Percentiles rank a stretch among this genome's conserved stretches.
These are phyloP conservation scores for Monascus purpureus DNA, from an alignment of 495 filamentous ascomycete genomes.

Conservation along the genomic window DNA sequence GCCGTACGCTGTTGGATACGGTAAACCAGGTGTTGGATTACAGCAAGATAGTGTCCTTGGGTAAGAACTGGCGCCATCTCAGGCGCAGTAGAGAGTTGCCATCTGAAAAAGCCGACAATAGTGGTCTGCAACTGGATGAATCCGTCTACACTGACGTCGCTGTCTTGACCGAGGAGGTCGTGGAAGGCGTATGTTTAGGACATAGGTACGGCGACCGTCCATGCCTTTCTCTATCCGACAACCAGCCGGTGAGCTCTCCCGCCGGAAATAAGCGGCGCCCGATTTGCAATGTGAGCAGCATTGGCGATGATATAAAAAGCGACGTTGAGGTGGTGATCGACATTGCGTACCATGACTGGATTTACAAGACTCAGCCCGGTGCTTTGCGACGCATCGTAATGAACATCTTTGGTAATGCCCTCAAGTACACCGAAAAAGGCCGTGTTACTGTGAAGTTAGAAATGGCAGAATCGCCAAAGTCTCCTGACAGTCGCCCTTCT, in stretches of 20 bases:
- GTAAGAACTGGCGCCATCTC: slow-evolving; percentile 28
- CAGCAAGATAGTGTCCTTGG: slow-evolving; percentile 50
- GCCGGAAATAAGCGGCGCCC: no score
- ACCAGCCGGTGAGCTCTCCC: slow-evolving; percentile 14
- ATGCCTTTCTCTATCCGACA: slow-evolving; percentile 10
- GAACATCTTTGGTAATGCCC: slow-evolving; percentile 71
- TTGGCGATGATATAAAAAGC: slow-evolving; percentile 2
- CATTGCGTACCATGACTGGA: slow-evolving; percentile 45
- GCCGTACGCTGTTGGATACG: slow-evolving; percentile 62
- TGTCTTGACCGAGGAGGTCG: slow-evolving; percentile 33
- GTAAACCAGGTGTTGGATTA: slow-evolving; percentile 67
- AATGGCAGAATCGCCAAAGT: slow-evolving; percentile 25
- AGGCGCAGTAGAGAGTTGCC: slow-evolving; percentile 16
- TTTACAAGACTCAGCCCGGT: slow-evolving; percentile 55
- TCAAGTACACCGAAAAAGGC: slow-evolving; percentile 63
- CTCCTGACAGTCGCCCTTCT: no score
- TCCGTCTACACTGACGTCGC: slow-evolving; percentile 30
- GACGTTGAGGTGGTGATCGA: slow-evolving; percentile 49
- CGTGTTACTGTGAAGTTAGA: slow-evolving; percentile 48
- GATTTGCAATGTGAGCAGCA: slow-evolving; percentile 2
- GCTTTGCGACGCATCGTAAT: slow-evolving; percentile 63
- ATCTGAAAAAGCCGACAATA: slow-evolving; percentile 15
- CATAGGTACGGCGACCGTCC: slow-evolving; percentile 26
- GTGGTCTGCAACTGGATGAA: slow-evolving; percentile 28
- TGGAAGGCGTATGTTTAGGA: slow-evolving; percentile 41